Percentiles rank a stretch among this genome's conserved stretches.
Conservation (phyloP, 2,329 filamentous ascomycete species). For the Xylariaceae sp. region DNA sequence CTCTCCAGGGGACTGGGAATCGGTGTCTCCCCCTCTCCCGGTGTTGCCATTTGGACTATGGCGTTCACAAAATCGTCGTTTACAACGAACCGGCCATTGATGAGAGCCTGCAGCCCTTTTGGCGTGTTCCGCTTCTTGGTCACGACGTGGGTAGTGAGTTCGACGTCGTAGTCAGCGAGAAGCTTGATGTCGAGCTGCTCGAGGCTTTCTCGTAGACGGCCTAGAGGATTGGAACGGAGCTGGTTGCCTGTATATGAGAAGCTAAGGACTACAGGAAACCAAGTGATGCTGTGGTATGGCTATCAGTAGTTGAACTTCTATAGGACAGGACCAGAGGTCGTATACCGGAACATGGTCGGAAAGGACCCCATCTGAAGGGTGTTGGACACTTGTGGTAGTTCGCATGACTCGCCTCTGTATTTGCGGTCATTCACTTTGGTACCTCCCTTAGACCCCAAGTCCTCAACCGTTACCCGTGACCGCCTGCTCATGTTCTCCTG, state of each 20-base stretch:
- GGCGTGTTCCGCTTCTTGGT: constrained; percentile 86
- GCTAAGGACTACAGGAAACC: constrained; percentile 76
- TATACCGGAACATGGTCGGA: constrained; percentile 56
- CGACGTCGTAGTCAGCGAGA: constrained; percentile 64
- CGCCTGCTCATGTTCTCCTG: constrained; percentile 60
- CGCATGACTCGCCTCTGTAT: constrained; percentile 58
- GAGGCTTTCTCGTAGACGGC: constrained; percentile 58
- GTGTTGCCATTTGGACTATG: constrained; percentile 56
- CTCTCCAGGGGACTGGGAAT: constrained; percentile 60
- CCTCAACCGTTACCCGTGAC: constrained; percentile 69
- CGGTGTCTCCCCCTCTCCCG: constrained; percentile 44
- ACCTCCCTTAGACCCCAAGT: constrained; percentile 79
- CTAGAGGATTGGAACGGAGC: constrained; percentile 61
- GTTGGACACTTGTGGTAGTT: constrained; percentile 54
- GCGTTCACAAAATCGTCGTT: constrained; percentile 69
- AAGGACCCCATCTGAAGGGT: constrained; percentile 70
- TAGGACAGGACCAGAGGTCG: not conserved
- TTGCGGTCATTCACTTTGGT: constrained; percentile 71
- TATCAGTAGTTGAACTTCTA: not conserved
- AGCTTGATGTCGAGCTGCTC: constrained; percentile 90
- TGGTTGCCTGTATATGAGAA: constrained; percentile 74
- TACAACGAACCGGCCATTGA: constrained; percentile 77
- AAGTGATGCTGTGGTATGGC: constrained; percentile 56
- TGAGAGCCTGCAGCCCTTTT: constrained; percentile 79
- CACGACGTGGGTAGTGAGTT: constrained; percentile 79